A percentile compares a stretch with the other conserved stretches of the same genome.
Conservation (phyloP, 768 basidiomycete genomes). For the Floccularia luteovirens region DNA sequence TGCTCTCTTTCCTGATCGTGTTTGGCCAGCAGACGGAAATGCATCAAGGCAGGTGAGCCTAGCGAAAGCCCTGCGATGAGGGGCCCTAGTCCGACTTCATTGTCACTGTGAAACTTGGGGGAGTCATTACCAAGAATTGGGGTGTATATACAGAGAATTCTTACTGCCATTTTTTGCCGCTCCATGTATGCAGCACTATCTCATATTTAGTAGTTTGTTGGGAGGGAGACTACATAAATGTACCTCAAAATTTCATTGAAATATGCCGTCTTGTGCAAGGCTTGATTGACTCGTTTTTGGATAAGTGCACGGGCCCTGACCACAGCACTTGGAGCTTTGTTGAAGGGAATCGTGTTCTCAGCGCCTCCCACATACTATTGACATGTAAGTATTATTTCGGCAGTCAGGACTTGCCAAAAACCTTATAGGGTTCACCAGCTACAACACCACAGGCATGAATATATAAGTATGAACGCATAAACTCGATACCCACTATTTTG, state of each 20-base stretch:
- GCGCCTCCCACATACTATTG: conserved; percentile 72
- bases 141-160: conserved; percentile 11
- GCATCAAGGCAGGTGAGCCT: conserved; percentile 73
- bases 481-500: conserved; percentile 78
- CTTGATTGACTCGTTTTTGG: conserved; percentile 39
- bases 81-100: conserved; percentile 66
- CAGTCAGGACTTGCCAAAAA: conserved; percentile 11
- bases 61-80: conserved; percentile 70
- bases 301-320: conserved; percentile 52
- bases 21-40: conserved; percentile 52
- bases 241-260: conserved; percentile 77
- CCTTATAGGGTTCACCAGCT: conserved; percentile 83
- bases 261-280: conserved; percentile 25
- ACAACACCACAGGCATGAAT: not conserved
- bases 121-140: conserved; percentile 2
- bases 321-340: conserved; percentile 51
- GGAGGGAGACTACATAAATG: conserved; percentile 1
- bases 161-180: conserved; percentile 75
- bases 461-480: no score
- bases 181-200: conserved; percentile 77
- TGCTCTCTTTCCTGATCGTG: conserved; percentile 22
- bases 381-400: not conserved
- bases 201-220: not conserved
- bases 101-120: conserved; percentile 71
- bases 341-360: conserved; percentile 62